Base-by-base conservation (phyloP, 192 early-diverging fungal genomes). In the Phycomyces blakesleeanus region DNA sequence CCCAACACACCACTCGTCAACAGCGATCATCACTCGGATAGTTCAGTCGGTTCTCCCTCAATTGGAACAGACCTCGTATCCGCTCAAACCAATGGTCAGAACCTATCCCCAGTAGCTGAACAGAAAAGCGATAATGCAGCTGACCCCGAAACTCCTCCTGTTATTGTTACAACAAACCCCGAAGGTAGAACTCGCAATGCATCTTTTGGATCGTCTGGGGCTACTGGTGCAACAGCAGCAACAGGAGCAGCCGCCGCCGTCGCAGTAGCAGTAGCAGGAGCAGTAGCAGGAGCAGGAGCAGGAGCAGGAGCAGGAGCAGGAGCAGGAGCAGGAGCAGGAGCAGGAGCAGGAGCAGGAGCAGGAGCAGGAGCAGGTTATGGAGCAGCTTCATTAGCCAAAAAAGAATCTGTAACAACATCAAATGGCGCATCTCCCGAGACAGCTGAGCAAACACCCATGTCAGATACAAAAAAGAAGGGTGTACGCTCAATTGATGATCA, bases 341-440 rank as follows among this genome's bases (percentile, higher is more conserved):
- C 25, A 20, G 51, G 20, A 20, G 51, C 21, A 24, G 49, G 49
- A 42, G 26, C 25, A 27, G 58, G 40, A 24, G 58, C 40, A 26
- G 41, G 40, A 47, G 41, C 41, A 7, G 58, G 40, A 27, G 58
- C 25, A 12, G 58, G 39, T 50, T 25, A n/a, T 49, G 58, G 58
- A 0, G 58, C 58, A 34, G 27, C 27, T 34, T 37, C n/a, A 20
- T 10, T 37, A 34, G 29, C 55, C 55, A 20, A 56, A 27, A 18
- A 4, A 10, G 55, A 56, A 20, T 12, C 38, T 18, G n/a, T n/a
- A n/a, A n/a, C n/a, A n/a, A n/a, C n/a, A n/a, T 18, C 29, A 15
- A 56, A 20, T 38, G 55, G n/a, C 24, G 38, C 7, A 56, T 20
- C 14, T n/a, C 55, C 29, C n/a, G 27, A 37, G 55, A 56, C 29